phyloP scores from a whole-genome alignment of 192 early-diverging fungal species.

The Podochytrium sp. region DNA sequence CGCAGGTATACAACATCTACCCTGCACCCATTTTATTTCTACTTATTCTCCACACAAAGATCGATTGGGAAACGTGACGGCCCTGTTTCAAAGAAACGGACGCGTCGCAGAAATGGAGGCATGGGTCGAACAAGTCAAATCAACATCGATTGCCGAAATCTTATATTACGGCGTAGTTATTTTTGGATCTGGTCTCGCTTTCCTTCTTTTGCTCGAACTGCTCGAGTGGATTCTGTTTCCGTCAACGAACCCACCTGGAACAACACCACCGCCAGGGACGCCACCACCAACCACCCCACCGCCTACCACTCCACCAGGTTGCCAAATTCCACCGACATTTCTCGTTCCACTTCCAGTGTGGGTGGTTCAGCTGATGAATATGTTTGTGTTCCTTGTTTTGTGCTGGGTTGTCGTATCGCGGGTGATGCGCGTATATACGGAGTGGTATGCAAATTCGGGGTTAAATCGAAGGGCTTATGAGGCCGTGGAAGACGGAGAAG shows the following conservation, averaged over 20 bases:
- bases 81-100: conserved; percentile 8
- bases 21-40: not conserved
- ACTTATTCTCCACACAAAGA: not conserved
- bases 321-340: not conserved
- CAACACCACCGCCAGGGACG: not conserved
- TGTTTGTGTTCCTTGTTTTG: not conserved
- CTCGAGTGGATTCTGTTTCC: not conserved
- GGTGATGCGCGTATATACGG: no score
- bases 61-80: not conserved
- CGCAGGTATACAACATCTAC: not conserved
- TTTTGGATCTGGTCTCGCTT: not conserved
- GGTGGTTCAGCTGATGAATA: not conserved
- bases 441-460: no score
- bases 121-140: not conserved
- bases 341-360: not conserved
- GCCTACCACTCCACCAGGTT: not conserved
- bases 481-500: no score
- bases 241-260: not conserved
- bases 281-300: not conserved
- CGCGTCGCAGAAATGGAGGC: conserved; percentile 2
- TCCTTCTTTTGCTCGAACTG: not conserved
- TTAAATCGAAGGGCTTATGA: no score
- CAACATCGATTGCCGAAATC: not conserved
- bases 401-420: no score
- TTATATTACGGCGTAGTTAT: not conserved